These are phyloP conservation scores for Penicillium sp. DNA, from an alignment of 2,329 filamentous ascomycete genomes.

Conservation along the genomic window DNA sequence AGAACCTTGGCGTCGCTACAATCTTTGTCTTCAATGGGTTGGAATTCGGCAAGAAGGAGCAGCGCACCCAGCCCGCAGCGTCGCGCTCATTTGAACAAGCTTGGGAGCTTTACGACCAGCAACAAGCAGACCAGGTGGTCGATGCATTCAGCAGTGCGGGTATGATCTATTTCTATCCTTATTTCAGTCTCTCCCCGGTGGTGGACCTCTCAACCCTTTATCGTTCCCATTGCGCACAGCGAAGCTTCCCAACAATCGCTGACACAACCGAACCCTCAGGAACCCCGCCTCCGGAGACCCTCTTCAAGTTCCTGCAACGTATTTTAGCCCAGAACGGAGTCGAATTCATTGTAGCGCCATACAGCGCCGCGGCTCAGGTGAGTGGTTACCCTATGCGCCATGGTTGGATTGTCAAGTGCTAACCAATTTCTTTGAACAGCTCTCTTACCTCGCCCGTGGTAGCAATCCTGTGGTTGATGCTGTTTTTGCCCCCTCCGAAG, in stretches of 20 bases:
- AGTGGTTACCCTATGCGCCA: constrained; percentile 19
- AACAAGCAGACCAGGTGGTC: constrained; percentile 77
- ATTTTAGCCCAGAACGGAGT: constrained; percentile 68
- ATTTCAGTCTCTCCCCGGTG: constrained; percentile 2
- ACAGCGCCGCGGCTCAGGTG: constrained; percentile 84
- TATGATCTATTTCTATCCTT: constrained; percentile 40
- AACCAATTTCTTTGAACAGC: constrained; percentile 28
- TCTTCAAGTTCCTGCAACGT: constrained; percentile 73
- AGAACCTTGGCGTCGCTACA: constrained; percentile 67
- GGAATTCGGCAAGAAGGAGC: constrained; percentile 72
- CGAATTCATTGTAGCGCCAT: constrained; percentile 79
- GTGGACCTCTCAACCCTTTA: background rate
- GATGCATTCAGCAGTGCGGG: constrained; percentile 80
- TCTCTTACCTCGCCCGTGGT: constrained; percentile 74
- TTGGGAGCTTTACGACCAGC: constrained; percentile 82
- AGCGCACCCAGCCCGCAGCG: constrained; percentile 60
- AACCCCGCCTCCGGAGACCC: constrained; percentile 66
- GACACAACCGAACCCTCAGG: constrained; percentile 48
- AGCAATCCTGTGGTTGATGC: constrained; percentile 67
- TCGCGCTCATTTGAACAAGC: constrained; percentile 71
- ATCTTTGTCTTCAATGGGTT: constrained; percentile 92
- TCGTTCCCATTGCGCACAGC: background rate
- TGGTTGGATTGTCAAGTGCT: background rate
- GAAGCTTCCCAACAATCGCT: constrained; percentile 21
- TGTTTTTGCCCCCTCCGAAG: constrained; percentile 79